These are phyloP conservation scores for Trichomonascaceae sp. DNA, from an alignment of 1,139 yeast genomes.

Conservation along the genomic window DNA sequence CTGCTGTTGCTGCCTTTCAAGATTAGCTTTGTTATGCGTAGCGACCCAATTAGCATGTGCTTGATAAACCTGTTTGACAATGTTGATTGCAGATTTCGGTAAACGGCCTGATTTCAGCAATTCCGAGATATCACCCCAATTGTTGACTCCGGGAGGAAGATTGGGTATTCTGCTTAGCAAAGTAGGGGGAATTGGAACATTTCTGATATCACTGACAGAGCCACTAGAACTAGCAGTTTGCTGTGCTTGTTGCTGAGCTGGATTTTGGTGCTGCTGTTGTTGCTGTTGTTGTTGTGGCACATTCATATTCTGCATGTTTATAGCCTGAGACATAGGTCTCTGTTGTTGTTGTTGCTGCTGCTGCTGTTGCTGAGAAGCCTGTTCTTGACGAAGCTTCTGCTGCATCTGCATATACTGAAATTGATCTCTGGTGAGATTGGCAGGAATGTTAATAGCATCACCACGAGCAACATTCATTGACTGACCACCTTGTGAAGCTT, in stretches of 20 bases:
- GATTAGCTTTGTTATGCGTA: slow-evolving; percentile 25
- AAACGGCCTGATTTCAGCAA: slow-evolving; percentile 55
- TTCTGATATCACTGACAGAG: slow-evolving; percentile 38
- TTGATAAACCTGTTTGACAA: slow-evolving; percentile 55
- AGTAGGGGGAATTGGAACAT: slow-evolving; percentile 69
- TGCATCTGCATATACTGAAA: slow-evolving; percentile 21
- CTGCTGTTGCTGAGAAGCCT: slow-evolving; percentile 20
- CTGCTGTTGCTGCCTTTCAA: slow-evolving; percentile 24
- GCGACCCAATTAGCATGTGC: slow-evolving; percentile 47
- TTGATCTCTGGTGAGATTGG: slow-evolving; percentile 21
- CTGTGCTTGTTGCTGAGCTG: slow-evolving; percentile 28
- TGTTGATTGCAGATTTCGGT: slow-evolving; percentile 48
- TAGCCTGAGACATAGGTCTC: slow-evolving; percentile 15
- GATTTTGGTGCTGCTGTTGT: no score
- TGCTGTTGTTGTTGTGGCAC: slow-evolving; percentile 18
- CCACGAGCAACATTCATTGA: slow-evolving; percentile 12
- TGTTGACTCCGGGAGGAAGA: slow-evolving; percentile 72
- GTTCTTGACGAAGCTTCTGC: slow-evolving; percentile 21
- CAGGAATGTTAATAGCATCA: slow-evolving; percentile 13
- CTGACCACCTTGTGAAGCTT: slow-evolving; percentile 12
- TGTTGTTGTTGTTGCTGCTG: slow-evolving; percentile 17
- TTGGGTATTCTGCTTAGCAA: slow-evolving; percentile 67
- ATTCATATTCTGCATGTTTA: slow-evolving; percentile 18
- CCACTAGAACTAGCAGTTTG: slow-evolving; percentile 43
- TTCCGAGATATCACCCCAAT: slow-evolving; percentile 80